Percentiles rank a stretch among this genome's conserved stretches.
phyloP scores from a whole-genome alignment of 2,329 filamentous ascomycete species.

The Talaromyces islandicus region DNA sequence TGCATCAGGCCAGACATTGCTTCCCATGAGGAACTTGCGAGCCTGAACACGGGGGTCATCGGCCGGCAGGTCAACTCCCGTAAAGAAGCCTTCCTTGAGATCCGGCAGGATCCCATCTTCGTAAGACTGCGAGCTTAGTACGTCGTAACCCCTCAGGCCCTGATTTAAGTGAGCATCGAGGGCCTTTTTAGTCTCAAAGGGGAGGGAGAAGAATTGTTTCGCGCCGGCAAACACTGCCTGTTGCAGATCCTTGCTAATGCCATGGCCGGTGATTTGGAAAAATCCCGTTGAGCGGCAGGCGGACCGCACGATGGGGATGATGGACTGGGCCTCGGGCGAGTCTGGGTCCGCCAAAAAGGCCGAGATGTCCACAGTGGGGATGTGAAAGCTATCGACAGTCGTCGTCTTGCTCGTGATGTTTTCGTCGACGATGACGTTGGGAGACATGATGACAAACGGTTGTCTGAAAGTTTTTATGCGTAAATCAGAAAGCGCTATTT shows the following conservation, averaged over 20 bases:
- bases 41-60: constrained; percentile 21
- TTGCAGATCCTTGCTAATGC: constrained; percentile 21
- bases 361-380: no score
- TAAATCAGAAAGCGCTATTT: background rate
- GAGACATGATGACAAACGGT: background rate
- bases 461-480: background rate
- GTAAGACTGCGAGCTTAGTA: constrained; percentile 31
- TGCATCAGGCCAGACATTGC: constrained; percentile 38
- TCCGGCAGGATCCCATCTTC: constrained; percentile 23
- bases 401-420: no score
- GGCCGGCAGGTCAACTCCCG: constrained; percentile 8
- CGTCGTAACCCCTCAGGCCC: constrained; percentile 35
- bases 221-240: constrained; percentile 19
- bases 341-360: no score
- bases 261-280: constrained; percentile 31
- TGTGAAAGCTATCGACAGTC: no score
- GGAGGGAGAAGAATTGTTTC: constrained; percentile 26
- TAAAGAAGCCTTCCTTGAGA: constrained; percentile 15
- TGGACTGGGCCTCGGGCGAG: no score
- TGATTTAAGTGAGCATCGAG: constrained; percentile 18
- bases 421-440: background rate
- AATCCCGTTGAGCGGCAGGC: constrained; percentile 19
- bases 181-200: constrained; percentile 20
- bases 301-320: background rate
- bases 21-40: constrained; percentile 30